Conservation (phyloP, 2,329 filamentous ascomycete genomes). For the Byssothecium circinans region DNA sequence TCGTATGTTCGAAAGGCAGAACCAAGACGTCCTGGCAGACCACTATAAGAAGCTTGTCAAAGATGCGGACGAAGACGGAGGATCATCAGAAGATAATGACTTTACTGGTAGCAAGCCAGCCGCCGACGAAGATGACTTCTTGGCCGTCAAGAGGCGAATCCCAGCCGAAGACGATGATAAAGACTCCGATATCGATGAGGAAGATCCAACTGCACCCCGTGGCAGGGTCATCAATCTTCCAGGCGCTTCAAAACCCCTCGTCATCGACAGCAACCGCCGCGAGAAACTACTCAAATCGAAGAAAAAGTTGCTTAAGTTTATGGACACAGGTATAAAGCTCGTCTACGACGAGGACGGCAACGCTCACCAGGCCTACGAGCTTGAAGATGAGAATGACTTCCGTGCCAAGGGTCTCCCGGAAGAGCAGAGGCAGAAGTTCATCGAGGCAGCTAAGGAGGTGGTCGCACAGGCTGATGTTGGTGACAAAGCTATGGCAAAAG, state of each 20-base stretch:
- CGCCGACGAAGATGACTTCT: slow-evolving; percentile 77
- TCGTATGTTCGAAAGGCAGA: slow-evolving; percentile 95
- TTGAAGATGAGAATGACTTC: slow-evolving; percentile 85
- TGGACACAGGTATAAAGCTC: slow-evolving; percentile 80
- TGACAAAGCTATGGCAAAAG: slow-evolving; percentile 79
- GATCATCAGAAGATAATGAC: slow-evolving; percentile 41
- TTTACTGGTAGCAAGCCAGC: slow-evolving; percentile 36
- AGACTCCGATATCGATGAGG: slow-evolving; percentile 48
- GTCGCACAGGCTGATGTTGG: slow-evolving; percentile 75
- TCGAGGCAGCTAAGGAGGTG: slow-evolving; percentile 72
- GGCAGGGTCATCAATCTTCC: slow-evolving; percentile 66
- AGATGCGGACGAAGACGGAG: slow-evolving; percentile 48
- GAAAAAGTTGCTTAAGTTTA: slow-evolving; percentile 90
- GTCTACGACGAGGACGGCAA: slow-evolving; percentile 92
- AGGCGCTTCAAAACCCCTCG: slow-evolving; percentile 67
- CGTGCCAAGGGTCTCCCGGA: slow-evolving; percentile 72
- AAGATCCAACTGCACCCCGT: slow-evolving; percentile 33
- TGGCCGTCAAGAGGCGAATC: slow-evolving; percentile 86
- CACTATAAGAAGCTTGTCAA: slow-evolving; percentile 89
- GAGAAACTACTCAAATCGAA: slow-evolving; percentile 95
- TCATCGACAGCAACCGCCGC: slow-evolving; percentile 91
- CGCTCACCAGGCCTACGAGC: slow-evolving; percentile 81
- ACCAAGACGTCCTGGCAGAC: slow-evolving; percentile 91
- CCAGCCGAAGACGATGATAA: slow-evolving; percentile 63
- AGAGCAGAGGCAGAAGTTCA: slow-evolving; percentile 73